Evolutionary conservation across 352 stramenopile species (phyloP).

Genomic region (Thalassiosira pacifica): DNA sequence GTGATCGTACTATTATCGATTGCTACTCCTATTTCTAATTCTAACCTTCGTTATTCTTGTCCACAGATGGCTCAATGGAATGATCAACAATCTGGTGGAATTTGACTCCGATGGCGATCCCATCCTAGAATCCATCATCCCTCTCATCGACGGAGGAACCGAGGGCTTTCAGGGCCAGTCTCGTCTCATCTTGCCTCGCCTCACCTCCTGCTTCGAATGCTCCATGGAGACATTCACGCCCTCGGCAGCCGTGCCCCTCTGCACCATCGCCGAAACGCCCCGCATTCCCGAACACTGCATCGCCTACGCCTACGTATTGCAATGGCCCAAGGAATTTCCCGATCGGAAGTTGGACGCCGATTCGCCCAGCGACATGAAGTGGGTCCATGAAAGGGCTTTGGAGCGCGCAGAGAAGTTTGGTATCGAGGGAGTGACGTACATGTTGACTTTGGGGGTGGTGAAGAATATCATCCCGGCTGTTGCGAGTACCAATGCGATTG

Average conservation of each 20-base stretch:
- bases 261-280: slow-evolving; percentile 97
- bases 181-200: slow-evolving; percentile 95
- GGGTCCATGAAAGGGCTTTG: slow-evolving; percentile 93
- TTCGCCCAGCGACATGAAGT: slow-evolving; percentile 96
- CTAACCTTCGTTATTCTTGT: no score
- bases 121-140: slow-evolving; percentile 93
- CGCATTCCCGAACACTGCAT: slow-evolving; percentile 97
- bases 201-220: slow-evolving; percentile 99
- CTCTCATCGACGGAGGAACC: slow-evolving; percentile 98
- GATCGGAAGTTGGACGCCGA: slow-evolving; percentile 97
- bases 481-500: slow-evolving; percentile 96
- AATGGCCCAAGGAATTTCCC: slow-evolving; percentile 95
- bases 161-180: slow-evolving; percentile 97
- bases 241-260: slow-evolving; percentile 96
- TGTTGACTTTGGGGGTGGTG: slow-evolving; percentile 96
- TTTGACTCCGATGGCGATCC: slow-evolving; percentile 89
- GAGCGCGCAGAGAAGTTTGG: slow-evolving; percentile 93
- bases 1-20: no score
- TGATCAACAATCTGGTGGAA: slow-evolving; percentile 93
- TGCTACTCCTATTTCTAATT: no score
- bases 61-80: slow-evolving; percentile 94
- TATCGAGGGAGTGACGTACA: slow-evolving; percentile 97
- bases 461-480: slow-evolving; percentile 99
- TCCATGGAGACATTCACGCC: slow-evolving; percentile 97
- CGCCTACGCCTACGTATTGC: slow-evolving; percentile 95